A percentile compares a stretch with the other conserved stretches of the same genome.
Conservation (phyloP, 139 green algal species). For the Auxenochlorella pyrenoidosa region DNA sequence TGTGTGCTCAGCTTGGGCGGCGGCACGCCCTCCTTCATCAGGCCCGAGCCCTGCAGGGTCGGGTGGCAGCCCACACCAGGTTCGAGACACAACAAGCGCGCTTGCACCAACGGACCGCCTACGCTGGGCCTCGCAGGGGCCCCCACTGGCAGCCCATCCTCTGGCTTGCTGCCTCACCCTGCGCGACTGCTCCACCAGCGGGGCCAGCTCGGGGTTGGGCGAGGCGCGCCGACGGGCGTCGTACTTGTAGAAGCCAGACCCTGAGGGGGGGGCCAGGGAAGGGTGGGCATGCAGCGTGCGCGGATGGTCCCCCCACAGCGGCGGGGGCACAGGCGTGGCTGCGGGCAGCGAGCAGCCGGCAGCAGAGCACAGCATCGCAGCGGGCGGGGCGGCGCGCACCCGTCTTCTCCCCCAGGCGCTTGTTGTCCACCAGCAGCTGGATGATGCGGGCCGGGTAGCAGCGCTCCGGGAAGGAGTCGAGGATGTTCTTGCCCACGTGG, state of each 20-base stretch:
- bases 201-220: conserved; percentile 79
- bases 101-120: not conserved
- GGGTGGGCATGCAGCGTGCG: not conserved
- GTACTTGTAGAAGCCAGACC: conserved; percentile 93
- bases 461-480: conserved; percentile 91
- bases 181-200: conserved; percentile 67
- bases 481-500: conserved; percentile 94
- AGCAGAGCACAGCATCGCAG: too few relatives aligned
- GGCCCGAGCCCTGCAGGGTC: conserved; percentile 23
- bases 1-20: conserved; percentile 49
- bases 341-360: not conserved
- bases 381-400: conserved; percentile 20
- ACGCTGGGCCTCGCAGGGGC: not conserved
- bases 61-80: too few relatives aligned
- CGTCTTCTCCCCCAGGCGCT: conserved; percentile 95
- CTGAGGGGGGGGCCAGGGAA: not conserved
- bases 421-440: conserved; percentile 79
- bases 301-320: too few relatives aligned
- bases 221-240: conserved; percentile 74
- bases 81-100: not conserved
- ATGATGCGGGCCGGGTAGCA: conserved; percentile 84
- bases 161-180: not conserved
- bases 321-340: not conserved
- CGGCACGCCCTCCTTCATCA: conserved; percentile 42
- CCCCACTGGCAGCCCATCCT: not conserved